Evolutionary conservation across 2,329 filamentous ascomycete species (phyloP).

Genomic region (Alternaria burnsii): DNA sequence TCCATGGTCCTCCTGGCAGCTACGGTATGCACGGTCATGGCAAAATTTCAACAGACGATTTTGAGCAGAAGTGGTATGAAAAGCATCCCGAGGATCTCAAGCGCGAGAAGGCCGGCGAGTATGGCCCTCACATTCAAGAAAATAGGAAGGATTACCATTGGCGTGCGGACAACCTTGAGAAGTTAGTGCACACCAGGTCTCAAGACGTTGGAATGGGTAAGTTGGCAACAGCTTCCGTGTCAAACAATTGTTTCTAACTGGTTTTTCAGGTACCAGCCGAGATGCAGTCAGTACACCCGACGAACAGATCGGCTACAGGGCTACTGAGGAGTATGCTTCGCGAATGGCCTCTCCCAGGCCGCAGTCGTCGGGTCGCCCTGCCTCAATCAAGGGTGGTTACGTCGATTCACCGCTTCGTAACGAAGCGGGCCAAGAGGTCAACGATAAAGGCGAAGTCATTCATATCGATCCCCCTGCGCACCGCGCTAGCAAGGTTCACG

Average conservation of each 20-base stretch:
- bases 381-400: slow-evolving; percentile 59
- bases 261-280: slow-evolving; percentile 68
- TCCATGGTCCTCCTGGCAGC: slow-evolving; percentile 81
- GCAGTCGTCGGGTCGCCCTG: slow-evolving; percentile 54
- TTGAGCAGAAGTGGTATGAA: slow-evolving; percentile 90
- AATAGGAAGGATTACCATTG: slow-evolving; percentile 79
- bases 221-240: slow-evolving; percentile 29
- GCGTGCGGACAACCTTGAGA: slow-evolving; percentile 89
- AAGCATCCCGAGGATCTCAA: slow-evolving; percentile 84
- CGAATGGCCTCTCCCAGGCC: slow-evolving; percentile 76
- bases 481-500: slow-evolving; percentile 54
- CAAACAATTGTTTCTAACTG: slow-evolving; percentile 58
- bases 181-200: slow-evolving; percentile 76
- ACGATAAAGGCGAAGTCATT: slow-evolving; percentile 69
- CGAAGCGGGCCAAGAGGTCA: slow-evolving; percentile 54
- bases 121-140: slow-evolving; percentile 66
- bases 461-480: slow-evolving; percentile 76
- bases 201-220: slow-evolving; percentile 63
- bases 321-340: slow-evolving; percentile 82
- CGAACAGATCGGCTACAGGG: slow-evolving; percentile 89
- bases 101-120: slow-evolving; percentile 76
- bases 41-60: slow-evolving; percentile 75
- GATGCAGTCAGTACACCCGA: slow-evolving; percentile 78
- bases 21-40: slow-evolving; percentile 94
- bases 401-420: slow-evolving; percentile 63